Conservation (phyloP, 805 yeast species). For the Komagataella pseudopastoris region DNA sequence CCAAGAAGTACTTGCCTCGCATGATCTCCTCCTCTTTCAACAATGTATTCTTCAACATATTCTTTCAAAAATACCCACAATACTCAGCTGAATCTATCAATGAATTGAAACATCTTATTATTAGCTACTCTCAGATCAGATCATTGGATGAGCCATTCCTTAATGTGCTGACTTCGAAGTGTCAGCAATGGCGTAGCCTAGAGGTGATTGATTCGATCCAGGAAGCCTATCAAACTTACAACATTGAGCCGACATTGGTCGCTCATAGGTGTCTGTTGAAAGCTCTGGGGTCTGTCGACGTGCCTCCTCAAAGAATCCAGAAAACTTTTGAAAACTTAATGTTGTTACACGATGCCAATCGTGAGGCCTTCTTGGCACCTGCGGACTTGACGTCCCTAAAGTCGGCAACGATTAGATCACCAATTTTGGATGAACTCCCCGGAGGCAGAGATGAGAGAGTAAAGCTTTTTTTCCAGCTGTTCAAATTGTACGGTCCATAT, state of each 20-base stretch:
- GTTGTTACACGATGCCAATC: constrained; percentile 33
- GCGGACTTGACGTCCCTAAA: constrained; percentile 81
- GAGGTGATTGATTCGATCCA: constrained; percentile 52
- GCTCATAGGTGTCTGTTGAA: constrained; percentile 63
- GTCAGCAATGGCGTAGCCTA: constrained; percentile 54
- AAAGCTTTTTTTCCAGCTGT: constrained; percentile 38
- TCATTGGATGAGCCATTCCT: constrained; percentile 70
- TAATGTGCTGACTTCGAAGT: constrained; percentile 59
- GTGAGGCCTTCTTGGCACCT: constrained; percentile 53
- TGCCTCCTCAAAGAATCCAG: constrained; percentile 39
- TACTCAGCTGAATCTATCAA: constrained; percentile 40
- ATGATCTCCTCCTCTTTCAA: constrained; percentile 64
- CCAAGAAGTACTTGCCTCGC: constrained; percentile 35
- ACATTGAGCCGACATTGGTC: constrained; percentile 50
- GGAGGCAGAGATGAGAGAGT: constrained; percentile 24
- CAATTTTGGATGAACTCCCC: constrained; percentile 16
- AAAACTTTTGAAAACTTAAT: constrained; percentile 16
- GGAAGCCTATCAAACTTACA: constrained; percentile 41
- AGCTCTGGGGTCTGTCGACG: constrained; percentile 53
- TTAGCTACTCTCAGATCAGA: constrained; percentile 40
- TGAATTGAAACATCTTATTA: constrained; percentile 42
- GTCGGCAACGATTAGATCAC: constrained; percentile 53
- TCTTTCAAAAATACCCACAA: constrained; percentile 44
- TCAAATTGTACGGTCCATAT: constrained; percentile 33
- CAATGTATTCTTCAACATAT: constrained; percentile 53